Percentiles rank a stretch among this genome's conserved stretches.
These are phyloP conservation scores for Pseudocercospora crystallina DNA, from an alignment of 2,329 filamentous ascomycete species.

Conservation along the genomic window DNA sequence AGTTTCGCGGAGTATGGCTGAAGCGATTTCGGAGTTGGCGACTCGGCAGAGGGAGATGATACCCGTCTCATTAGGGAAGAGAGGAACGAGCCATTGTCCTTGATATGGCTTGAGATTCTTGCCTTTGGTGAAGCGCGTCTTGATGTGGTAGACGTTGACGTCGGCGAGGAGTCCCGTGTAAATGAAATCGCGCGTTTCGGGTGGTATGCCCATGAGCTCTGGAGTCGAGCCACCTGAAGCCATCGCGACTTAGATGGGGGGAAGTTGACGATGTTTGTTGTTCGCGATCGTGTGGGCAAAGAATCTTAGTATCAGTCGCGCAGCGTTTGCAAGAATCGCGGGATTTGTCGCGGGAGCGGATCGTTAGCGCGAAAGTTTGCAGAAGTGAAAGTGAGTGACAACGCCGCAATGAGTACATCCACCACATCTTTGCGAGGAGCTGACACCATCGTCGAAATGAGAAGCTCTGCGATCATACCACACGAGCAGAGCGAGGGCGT, in stretches of 20 bases:
- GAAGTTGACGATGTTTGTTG: neutral
- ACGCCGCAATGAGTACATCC: too few relatives aligned
- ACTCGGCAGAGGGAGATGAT: neutral
- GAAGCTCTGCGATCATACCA: too few relatives aligned
- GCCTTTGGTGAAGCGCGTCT: neutral
- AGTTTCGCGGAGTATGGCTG: neutral
- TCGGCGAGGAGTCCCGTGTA: neutral
- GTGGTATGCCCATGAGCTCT: neutral
- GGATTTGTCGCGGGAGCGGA: too few relatives aligned
- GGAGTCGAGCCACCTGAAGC: neutral
- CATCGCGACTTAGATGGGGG: neutral
- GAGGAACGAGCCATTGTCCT: neutral
- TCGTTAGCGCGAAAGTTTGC: too few relatives aligned
- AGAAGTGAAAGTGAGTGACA: too few relatives aligned
- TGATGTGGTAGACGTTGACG: constrained; percentile 1
- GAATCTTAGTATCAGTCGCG: too few relatives aligned
- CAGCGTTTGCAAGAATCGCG: too few relatives aligned
- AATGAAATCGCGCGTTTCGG: neutral
- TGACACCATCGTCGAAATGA: too few relatives aligned
- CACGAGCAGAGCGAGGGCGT: too few relatives aligned
- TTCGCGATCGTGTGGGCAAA: too few relatives aligned
- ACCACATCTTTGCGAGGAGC: too few relatives aligned
- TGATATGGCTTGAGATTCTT: neutral
- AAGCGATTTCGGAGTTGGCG: neutral
- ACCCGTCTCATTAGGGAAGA: neutral